Evolutionary conservation across 148 eudicot genomes (phyloP), one percentile per base, ranked within the genome.

Genomic region (Selenicereus undatus): DNA sequence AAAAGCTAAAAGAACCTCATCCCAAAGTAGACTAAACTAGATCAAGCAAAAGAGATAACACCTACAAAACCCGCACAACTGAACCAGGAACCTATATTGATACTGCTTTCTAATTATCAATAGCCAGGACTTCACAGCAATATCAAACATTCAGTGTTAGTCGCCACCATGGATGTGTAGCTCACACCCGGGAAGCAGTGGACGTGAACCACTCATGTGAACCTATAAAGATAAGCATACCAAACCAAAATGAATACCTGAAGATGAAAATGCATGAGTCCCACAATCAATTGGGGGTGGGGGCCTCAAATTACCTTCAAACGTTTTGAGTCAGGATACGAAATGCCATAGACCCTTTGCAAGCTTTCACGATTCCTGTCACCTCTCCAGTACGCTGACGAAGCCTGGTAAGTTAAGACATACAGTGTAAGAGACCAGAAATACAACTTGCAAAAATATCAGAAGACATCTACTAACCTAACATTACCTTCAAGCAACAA

Each of bases 341-440:
- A 96, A 72, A 97, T 97, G 42, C 99, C 99, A 88, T 97, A 97
- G 74, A 97, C 99, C 84, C 99, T 89, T 81, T 97, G 99, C 86
- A 97, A 91, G 86, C 99, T 97, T 90, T 97, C 99, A 70, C 98
- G 90, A 75, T 94, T 91, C 80, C 82, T 92, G 75, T 92, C 89
- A 77, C 99, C 99, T 78, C 95, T 91, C 99, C 99, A 97, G 83
- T 97, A 97, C 21, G 99, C 99, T 51, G 99, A 92, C 74, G 99
- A 97, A 78, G 99, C 98, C 99, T 96, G 84, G 68, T 68, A 73
- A 54, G 36, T 72, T 52, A 45, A 69, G 50, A 84, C 69, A 70
- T 26, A 79, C 66, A 29, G 16, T 45, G 76, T 68, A 60, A 50
- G 52, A 71, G 77, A 58, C n/a, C 11, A 65, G 26, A 83, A 71